Percentiles rank a stretch among this genome's conserved stretches.
Conservation (phyloP, 2,329 filamentous ascomycete species). For the Beauveria sp. region DNA sequence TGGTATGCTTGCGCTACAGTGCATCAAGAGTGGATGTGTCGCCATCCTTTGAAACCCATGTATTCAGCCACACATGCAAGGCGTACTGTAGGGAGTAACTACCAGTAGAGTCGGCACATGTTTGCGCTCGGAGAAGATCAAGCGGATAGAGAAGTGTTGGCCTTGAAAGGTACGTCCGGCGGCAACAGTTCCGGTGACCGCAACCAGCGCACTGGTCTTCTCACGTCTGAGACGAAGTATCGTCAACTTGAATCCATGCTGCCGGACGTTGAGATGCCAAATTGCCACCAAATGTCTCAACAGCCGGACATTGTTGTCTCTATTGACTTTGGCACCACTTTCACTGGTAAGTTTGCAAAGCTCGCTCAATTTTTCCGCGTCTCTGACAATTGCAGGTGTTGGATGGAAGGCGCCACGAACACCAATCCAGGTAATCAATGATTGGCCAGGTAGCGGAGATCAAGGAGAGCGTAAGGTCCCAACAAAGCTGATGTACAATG, state of each 20-base stretch:
- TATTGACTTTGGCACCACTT: constrained; percentile 39
- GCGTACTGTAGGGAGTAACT: too few relatives aligned
- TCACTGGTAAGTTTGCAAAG: constrained; percentile 27
- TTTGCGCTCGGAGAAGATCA: not conserved
- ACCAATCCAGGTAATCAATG: constrained; percentile 38
- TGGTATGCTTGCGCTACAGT: not conserved
- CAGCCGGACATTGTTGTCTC: constrained; percentile 33
- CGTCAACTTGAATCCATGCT: not conserved
- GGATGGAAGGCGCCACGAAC: constrained; percentile 31
- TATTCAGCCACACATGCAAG: not conserved
- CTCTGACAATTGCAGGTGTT: constrained; percentile 21
- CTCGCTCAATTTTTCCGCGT: not conserved
- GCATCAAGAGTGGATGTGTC: not conserved
- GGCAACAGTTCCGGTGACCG: not conserved
- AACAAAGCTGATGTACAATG: constrained; percentile 41
- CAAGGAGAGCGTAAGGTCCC: constrained; percentile 49
- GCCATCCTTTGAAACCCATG: not conserved
- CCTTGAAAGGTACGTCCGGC: not conserved
- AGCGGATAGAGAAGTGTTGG: not conserved
- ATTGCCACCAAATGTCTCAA: constrained; percentile 13
- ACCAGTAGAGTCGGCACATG: not conserved
- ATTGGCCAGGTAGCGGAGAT: constrained; percentile 47
- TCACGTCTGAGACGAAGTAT: not conserved
- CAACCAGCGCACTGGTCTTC: not conserved
- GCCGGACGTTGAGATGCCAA: not conserved